These are phyloP conservation scores for Solanum peruvianum DNA, from an alignment of 257 asterid genomes.

Conservation along the genomic window DNA sequence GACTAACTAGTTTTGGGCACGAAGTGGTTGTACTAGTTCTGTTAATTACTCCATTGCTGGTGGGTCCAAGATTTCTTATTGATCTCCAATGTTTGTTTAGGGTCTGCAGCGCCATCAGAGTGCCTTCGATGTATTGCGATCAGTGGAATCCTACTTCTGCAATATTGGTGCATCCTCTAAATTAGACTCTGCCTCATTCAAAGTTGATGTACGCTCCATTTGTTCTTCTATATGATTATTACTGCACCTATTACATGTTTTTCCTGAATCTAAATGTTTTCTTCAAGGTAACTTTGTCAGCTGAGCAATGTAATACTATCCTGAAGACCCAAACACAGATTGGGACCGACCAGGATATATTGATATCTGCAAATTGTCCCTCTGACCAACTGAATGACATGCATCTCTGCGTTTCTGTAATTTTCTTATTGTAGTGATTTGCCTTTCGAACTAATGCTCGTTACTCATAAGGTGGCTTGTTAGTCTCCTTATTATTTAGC, in stretches of 20 bases:
- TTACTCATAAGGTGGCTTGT: background rate
- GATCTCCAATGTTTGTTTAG: conserved; percentile 19
- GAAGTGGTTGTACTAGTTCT: background rate
- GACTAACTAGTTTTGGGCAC: background rate
- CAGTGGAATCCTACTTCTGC: conserved; percentile 52
- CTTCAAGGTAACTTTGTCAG: conserved; percentile 3
- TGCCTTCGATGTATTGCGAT: conserved; percentile 64
- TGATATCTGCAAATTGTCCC: conserved; percentile 7
- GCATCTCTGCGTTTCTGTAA: conserved; percentile 57
- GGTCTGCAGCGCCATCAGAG: conserved; percentile 64
- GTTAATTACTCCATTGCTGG: background rate
- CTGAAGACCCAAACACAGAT: conserved; percentile 21
- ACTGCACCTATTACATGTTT: background rate
- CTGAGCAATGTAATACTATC: conserved; percentile 35
- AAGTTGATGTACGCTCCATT: conserved; percentile 41
- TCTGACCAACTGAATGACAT: conserved; percentile 22
- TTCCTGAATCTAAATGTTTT: background rate
- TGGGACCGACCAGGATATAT: conserved; percentile 1
- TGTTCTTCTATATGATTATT: background rate
- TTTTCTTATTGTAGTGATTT: background rate
- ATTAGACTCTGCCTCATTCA: conserved; percentile 41
- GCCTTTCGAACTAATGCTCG: background rate
- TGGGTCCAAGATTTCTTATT: background rate
- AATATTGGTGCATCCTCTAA: conserved; percentile 54
- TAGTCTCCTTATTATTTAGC: background rate